These are phyloP conservation scores for Stenogyne calaminthoides DNA, from an alignment of 305 asterid species.

Conservation along the genomic window DNA sequence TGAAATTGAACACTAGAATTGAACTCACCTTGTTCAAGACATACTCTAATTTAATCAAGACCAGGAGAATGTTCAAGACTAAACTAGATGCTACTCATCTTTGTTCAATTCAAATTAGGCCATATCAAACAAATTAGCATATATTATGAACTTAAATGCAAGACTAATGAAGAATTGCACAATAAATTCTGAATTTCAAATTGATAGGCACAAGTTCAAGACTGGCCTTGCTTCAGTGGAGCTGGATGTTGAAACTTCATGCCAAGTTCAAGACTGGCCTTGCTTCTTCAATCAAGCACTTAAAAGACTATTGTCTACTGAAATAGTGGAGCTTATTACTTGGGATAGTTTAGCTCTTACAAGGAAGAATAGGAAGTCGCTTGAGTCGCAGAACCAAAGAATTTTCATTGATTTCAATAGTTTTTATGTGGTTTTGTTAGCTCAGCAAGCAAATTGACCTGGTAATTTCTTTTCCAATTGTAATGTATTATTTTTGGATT, in stretches of 20 bases:
- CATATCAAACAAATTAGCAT: too few species aligned
- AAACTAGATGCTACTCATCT: too few species aligned
- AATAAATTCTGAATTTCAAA: too few species aligned
- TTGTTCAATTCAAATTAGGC: too few species aligned
- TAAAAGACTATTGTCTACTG: constrained; percentile 85
- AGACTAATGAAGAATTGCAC: too few species aligned
- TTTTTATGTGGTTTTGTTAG: constrained; percentile 79
- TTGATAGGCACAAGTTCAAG: too few species aligned
- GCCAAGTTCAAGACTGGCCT: constrained; percentile 97
- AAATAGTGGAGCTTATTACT: constrained; percentile 84
- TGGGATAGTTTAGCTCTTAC: constrained; percentile 88
- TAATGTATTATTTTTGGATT: constrained; percentile 13
- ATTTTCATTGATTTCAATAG: constrained; percentile 77
- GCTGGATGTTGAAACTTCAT: constrained; percentile 82
- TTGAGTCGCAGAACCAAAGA: constrained; percentile 94
- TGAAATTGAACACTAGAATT: too few species aligned
- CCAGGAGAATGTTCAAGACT: too few species aligned
- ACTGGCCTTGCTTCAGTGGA: too few species aligned
- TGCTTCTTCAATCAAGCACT: constrained; percentile 91
- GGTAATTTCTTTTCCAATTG: constrained; percentile 50
- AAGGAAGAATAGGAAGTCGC: constrained; percentile 87
- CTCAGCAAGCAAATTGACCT: constrained; percentile 84
- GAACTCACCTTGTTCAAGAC: too few species aligned
- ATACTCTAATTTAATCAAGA: too few species aligned
- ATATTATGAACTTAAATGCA: too few species aligned